Evolutionary conservation across 1,139 yeast genomes (phyloP), one percentile per base, ranked within the genome.

Genomic region (Nakaseomyces glabratus): DNA sequence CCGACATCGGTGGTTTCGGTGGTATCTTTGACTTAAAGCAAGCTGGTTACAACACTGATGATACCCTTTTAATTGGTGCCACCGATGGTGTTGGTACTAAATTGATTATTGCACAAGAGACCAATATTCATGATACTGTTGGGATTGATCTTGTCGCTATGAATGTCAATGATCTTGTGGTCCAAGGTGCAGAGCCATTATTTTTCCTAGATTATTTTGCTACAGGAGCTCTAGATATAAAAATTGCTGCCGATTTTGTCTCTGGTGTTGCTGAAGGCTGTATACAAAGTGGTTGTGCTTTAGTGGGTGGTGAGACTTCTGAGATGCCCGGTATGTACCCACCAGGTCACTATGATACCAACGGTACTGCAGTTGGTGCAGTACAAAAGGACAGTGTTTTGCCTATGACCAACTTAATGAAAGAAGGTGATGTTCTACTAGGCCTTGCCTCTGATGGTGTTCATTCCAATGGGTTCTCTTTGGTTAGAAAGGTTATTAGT

Each of bases 241-340:
- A 71, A 40, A 70, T 84, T 29, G 95, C 97, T 6, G 78, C 93
- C 24, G 79, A 76, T 46, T 93, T 93, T 52, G 97, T 93, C 34
- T 68, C 76, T 42, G 98, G 98, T 59, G 97, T 93, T 44, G 96
- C 96, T 32, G 82, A 82, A 46, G 99, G 98, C 36, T 93, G 99
- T 69, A 78, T 80, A 45, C 74, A 76, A 50, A 85, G 98, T 24
- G 95, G 95, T 10, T 90, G 98, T 70, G 98, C 99, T 6, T 70
- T 93, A 43, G 96, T 93, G 42, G 99, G 99, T 38, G 99, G 98
- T 47, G 98, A 93, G 62, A 93, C 99, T 33, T 84, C 95, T 38
- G 99, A 93, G 68, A 93, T 93, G 99, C 99, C 99, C 26, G 98
- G 98, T 47, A 85, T 93, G 81, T 93, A 93, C 56, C 82, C 78